These are phyloP conservation scores for Fusarium keratoplasticum DNA, from an alignment of 2,329 filamentous ascomycete genomes.

Conservation along the genomic window DNA sequence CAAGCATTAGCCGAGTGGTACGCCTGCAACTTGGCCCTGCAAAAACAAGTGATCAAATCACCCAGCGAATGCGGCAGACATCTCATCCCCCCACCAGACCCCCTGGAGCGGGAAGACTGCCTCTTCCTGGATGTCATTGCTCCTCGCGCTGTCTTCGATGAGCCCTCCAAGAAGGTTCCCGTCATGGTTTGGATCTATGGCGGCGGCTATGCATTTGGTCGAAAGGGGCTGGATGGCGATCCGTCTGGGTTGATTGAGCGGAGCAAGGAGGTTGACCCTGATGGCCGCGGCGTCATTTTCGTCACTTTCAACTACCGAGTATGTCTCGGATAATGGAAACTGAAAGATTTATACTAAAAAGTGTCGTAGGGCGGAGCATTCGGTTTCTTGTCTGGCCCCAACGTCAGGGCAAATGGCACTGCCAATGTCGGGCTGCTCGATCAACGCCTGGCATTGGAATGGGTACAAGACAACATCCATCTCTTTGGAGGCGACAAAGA, in stretches of 20 bases:
- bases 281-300: background rate
- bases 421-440: constrained; percentile 64
- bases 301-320: constrained; percentile 8
- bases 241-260: background rate
- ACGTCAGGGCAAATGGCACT: background rate
- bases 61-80: background rate
- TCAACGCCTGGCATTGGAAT: constrained; percentile 60
- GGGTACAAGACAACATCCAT: constrained; percentile 62
- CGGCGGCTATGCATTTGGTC: background rate
- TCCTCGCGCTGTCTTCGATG: background rate
- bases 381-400: background rate
- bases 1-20: background rate
- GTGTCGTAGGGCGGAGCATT: background rate
- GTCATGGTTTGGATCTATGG: background rate
- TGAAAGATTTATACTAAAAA: too few relatives aligned
- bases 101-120: background rate
- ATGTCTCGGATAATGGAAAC: too few relatives aligned
- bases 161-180: background rate
- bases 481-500: constrained; percentile 61
- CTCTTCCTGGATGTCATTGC: background rate
- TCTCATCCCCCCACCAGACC: background rate
- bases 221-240: background rate
- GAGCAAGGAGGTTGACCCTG: background rate
- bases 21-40: background rate
- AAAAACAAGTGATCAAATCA: background rate